Evolutionary conservation across 2,329 filamentous ascomycete species (phyloP).

Genomic region (Fusarium odoratissimum): DNA sequence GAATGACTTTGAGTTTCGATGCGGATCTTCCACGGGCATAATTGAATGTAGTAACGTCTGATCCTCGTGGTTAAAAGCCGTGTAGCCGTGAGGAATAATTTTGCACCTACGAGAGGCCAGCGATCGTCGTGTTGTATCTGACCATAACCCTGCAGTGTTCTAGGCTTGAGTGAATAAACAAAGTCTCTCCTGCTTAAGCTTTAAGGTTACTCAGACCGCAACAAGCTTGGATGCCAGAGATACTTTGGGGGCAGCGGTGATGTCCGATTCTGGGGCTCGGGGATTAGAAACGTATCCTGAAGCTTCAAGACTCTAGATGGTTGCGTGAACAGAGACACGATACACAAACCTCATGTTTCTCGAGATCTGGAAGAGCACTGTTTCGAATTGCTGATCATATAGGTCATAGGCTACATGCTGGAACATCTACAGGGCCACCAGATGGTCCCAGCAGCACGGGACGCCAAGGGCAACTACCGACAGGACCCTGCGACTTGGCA

Average conservation of each 20-base stretch:
- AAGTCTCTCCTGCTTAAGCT: background rate
- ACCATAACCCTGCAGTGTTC: background rate
- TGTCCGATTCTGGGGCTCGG: background rate
- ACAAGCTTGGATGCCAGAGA: background rate
- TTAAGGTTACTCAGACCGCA: conserved; percentile 1
- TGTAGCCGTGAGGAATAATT: background rate
- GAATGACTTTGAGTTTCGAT: background rate
- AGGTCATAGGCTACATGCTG: background rate
- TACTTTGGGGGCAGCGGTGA: background rate
- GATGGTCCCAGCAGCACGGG: background rate
- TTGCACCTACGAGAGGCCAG: conserved; percentile 17
- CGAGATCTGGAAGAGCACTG: no score
- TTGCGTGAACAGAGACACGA: background rate
- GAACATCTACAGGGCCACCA: background rate
- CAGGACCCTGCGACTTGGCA: conserved; percentile 4
- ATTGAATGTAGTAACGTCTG: background rate
- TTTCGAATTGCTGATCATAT: background rate
- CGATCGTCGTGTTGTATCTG: background rate
- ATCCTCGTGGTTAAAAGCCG: background rate
- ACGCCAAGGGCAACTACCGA: background rate
- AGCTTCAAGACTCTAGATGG: no score
- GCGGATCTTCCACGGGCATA: conserved; percentile 9
- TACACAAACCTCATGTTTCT: background rate
- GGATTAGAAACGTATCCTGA: no score
- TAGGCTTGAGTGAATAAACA: background rate